Conservation (phyloP, 148 eudicot genomes). For the Euryodendron excelsum region DNA sequence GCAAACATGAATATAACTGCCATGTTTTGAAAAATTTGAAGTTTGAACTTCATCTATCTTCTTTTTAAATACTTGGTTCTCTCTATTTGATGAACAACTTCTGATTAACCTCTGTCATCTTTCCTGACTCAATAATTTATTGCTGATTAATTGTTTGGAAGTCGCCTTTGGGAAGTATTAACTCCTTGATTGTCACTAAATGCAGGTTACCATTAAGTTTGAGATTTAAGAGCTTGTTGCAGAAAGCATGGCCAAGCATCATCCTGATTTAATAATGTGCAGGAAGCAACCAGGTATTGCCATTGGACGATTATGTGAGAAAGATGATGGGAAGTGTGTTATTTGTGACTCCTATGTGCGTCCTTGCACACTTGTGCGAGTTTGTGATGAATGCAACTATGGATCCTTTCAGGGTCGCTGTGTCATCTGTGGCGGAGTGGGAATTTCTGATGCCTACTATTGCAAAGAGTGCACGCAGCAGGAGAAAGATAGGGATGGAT, state of each 20-base stretch:
- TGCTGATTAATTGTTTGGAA: background rate
- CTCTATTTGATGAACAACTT: background rate
- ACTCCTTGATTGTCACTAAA: background rate
- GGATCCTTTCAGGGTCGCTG: conserved; percentile 71
- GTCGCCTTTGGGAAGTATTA: too few species aligned
- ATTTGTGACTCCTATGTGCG: conserved; percentile 73
- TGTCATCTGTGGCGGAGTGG: conserved; percentile 73
- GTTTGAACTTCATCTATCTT: background rate
- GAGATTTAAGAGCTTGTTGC: conserved; percentile 11
- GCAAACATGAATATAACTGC: too few species aligned
- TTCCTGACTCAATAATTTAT: background rate
- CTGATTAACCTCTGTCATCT: background rate
- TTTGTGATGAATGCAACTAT: conserved; percentile 65
- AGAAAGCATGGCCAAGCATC: conserved; percentile 65
- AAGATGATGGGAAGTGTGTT: conserved; percentile 59
- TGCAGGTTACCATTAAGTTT: conserved; percentile 12
- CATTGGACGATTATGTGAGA: conserved; percentile 66
- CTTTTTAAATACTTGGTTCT: too few species aligned
- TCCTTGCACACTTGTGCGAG: conserved; percentile 61
- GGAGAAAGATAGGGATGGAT: conserved; percentile 80
- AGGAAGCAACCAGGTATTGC: conserved; percentile 73
- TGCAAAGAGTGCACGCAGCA: conserved; percentile 82
- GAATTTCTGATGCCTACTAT: conserved; percentile 76
- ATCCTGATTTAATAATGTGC: conserved; percentile 69
- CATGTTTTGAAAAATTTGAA: too few species aligned